These are phyloP conservation scores for Chlamydomonas eustigma DNA, from an alignment of 139 green algal species.

Conservation along the genomic window DNA sequence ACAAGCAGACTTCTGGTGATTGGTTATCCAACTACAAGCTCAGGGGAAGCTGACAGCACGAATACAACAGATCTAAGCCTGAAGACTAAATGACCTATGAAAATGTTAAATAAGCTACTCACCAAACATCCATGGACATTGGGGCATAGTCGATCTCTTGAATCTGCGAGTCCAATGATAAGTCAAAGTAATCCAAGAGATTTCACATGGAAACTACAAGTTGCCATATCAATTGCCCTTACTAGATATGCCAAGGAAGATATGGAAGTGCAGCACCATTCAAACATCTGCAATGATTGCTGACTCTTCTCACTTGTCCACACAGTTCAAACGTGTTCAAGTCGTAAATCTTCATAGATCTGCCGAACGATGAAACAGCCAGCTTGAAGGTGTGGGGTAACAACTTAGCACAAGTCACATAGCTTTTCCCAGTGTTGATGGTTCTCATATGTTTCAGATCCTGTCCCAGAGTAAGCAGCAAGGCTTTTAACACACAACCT, in stretches of 20 bases:
- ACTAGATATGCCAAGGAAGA: no score
- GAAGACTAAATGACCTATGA: no score
- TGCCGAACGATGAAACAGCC: constrained; percentile 42
- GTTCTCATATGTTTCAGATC: constrained; percentile 37
- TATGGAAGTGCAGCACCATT: background rate
- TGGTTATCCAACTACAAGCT: no score
- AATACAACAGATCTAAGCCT: no score
- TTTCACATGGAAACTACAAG: no score
- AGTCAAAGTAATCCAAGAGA: no score
- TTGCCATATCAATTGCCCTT: no score
- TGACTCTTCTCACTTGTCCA: constrained; percentile 12
- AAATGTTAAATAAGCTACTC: background rate
- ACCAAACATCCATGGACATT: constrained; percentile 51
- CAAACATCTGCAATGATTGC: background rate
- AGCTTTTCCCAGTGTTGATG: constrained; percentile 27
- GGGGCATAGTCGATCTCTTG: constrained; percentile 55
- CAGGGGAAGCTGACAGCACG: no score
- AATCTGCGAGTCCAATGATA: constrained; percentile 27
- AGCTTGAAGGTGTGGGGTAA: constrained; percentile 52
- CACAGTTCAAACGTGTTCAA: constrained; percentile 37
- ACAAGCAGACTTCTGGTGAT: no score
- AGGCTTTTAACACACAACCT: background rate
- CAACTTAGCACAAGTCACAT: constrained; percentile 42
- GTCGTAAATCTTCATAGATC: constrained; percentile 59
- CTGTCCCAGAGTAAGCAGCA: constrained; percentile 14